Conservation (phyloP, 139 green algal species). For the Asterochloris sp. region DNA sequence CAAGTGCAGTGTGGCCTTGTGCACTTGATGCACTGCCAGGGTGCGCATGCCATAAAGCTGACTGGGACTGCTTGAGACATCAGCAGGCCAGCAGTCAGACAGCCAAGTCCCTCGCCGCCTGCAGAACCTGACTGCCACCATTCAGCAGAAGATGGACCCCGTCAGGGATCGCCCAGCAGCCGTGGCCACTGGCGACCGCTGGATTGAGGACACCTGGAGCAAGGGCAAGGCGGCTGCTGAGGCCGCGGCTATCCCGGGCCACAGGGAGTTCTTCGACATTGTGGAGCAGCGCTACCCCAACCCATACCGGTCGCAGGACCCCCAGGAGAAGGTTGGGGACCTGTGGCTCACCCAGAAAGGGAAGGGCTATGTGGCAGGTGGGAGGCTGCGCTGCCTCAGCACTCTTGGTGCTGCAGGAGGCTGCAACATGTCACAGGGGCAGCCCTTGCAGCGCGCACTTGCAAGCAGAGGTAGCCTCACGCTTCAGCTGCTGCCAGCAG, state of each 20-base stretch:
- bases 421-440: neutral
- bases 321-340: slow-evolving; percentile 8
- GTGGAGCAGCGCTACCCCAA: slow-evolving; percentile 14
- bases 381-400: neutral
- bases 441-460: neutral
- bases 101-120: neutral
- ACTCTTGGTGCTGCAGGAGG: neutral
- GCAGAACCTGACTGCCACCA: slow-evolving; percentile 14
- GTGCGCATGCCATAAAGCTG: no score
- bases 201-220: slow-evolving; percentile 13
- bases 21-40: no score
- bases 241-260: neutral
- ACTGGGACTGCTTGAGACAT: no score
- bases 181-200: slow-evolving; percentile 10
- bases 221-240: slow-evolving; percentile 9
- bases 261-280: slow-evolving; percentile 9
- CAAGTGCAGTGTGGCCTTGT: no score
- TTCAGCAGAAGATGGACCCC: slow-evolving; percentile 13
- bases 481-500: neutral
- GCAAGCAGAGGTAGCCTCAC: no score
- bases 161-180: neutral
- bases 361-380: neutral
- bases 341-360: slow-evolving; percentile 6
- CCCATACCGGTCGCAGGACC: slow-evolving; percentile 1
- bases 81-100: no score